Base-by-base conservation (phyloP, 345 rosid species). In the Schrenkiella parvula region DNA sequence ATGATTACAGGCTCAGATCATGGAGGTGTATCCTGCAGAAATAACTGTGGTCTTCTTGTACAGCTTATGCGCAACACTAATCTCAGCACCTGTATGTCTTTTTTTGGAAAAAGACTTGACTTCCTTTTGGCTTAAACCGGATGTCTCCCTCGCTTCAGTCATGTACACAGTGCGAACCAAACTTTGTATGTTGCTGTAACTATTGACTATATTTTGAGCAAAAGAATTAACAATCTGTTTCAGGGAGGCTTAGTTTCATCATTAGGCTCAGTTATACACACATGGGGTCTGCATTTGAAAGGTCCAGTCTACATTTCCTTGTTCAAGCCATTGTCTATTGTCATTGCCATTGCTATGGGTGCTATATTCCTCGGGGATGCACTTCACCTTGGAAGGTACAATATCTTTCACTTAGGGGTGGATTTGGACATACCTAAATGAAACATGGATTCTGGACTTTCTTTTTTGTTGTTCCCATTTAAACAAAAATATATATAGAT, bases 321-420 rank as follows among this genome's bases (percentile, higher is more conserved):
- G 58, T 76, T 83, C 70, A 83, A 57, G 68, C 86, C 86, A 2
- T 28, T 83, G 38, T 75, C 84, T 22, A 76, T 81, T 50, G 81
- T 68, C 13, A 73, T 73, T 56, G 82, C 86, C 0, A 84, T 77
- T 1, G 43, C n/a, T 18, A 76, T 73, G 79, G 68, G 73, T n/a
- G 54, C 61, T 42, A 11, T 81, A 3, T 79, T 84, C 63, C 81
- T 81, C 6, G 78, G 80, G 0, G 84, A 83, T 17, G 43, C 70
- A 35, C 70, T 81, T 34, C 22, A 67, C 68, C 64, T 76, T 9
- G 86, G 83, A 15, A 73, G 87, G 84, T 68, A 62, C 15, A 1
- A 19, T 60, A 26, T 50, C 7, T 21, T 57, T 56, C 59, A 55
- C 3, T n/a, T n/a, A n/a, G n/a, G n/a, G n/a, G n/a, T n/a, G n/a